Percentiles rank a stretch among this genome's conserved stretches.
These are phyloP conservation scores for Hygrophoropsis aurantiaca DNA, from an alignment of 768 basidiomycete genomes.

Conservation along the genomic window DNA sequence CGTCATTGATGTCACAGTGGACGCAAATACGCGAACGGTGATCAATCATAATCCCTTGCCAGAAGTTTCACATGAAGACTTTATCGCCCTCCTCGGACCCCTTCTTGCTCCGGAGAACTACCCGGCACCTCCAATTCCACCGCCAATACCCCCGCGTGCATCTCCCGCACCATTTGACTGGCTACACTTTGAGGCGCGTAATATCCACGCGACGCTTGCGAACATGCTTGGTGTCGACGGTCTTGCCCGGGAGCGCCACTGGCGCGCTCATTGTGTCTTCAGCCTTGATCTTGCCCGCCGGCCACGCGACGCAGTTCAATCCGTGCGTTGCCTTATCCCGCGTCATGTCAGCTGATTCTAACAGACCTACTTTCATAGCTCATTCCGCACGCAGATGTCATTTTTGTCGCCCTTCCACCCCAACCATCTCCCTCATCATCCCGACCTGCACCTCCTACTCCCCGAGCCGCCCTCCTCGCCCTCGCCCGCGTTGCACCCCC, in stretches of 20 bases:
- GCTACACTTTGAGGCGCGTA: slow-evolving; percentile 84
- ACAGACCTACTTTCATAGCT: slow-evolving; percentile 43
- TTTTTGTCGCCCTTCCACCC: slow-evolving; percentile 54
- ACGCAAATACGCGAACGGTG: slow-evolving; percentile 63
- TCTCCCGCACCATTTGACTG: slow-evolving; percentile 83
- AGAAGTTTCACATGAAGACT: slow-evolving; percentile 85
- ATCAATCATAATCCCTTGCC: slow-evolving; percentile 88
- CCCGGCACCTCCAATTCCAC: slow-evolving; percentile 20
- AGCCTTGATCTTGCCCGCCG: slow-evolving; percentile 77
- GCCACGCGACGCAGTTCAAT: slow-evolving; percentile 75
- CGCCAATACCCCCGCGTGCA: slow-evolving; percentile 42
- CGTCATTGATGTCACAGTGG: slow-evolving; percentile 34
- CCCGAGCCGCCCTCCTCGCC: slow-evolving; percentile 76
- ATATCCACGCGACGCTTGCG: slow-evolving; percentile 73
- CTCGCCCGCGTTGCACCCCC: slow-evolving; percentile 64
- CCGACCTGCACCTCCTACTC: slow-evolving; percentile 50
- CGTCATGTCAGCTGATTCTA: slow-evolving; percentile 7
- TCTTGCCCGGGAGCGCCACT: slow-evolving; percentile 78
- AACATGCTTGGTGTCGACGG: slow-evolving; percentile 82
- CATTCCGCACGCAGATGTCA: slow-evolving; percentile 77
- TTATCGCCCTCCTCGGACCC: slow-evolving; percentile 77
- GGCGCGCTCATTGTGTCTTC: slow-evolving; percentile 81
- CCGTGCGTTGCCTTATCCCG: slow-evolving; percentile 52
- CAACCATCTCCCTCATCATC: too few relatives aligned
- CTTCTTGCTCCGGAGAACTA: slow-evolving; percentile 82